Base-by-base conservation (phyloP, 2,329 filamentous ascomycete genomes). In the Colletotrichum magnum region DNA sequence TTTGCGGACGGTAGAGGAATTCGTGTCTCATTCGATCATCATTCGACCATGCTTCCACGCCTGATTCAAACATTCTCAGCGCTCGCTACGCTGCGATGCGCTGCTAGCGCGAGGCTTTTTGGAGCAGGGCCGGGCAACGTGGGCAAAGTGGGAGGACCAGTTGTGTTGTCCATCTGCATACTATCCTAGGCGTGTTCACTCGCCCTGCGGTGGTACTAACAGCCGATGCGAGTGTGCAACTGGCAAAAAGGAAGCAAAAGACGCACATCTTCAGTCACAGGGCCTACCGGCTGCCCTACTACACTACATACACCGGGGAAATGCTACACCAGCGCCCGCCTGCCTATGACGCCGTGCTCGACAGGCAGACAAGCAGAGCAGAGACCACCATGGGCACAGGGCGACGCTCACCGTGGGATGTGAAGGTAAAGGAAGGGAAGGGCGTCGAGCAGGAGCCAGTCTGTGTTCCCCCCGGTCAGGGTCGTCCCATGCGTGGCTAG, bases 401-500 rank as follows among this genome's bases (percentile, higher is more conserved):
- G 62, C 43, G 24, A 62, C n/a, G 28, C 58, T 32, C 51, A 41
- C 61, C 39, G 43, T 26, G 50, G 51, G 36, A 57, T 52, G 43
- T 51, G 51, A 69, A 53, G 52, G 56, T 26, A 52, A 59, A 32
- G 57, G 43, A 69, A 53, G 52, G 56, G 56, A 54, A 61, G 58
- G 51, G 52, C 51, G 63, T 47, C 58, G 61, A 54, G 61, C 66
- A 70, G 32, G 58, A 63, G 58, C 57, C 64, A 68, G 64, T 58
- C 64, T 26, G 64, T 68, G 68, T 63, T 32, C 47, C 36, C 58
- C 58, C 53, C 48, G 15, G 58, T 58, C 68, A 70, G 63, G 68
- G 68, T 70, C 68, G 48, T 70, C 58, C 64, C 68, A 70, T 70
- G 64, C 56, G 66, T 68, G 52, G 41, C 51, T 56, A 43, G 43